Conservation (phyloP, 2,329 filamentous ascomycete genomes). For the Sporothrix brasiliensis region DNA sequence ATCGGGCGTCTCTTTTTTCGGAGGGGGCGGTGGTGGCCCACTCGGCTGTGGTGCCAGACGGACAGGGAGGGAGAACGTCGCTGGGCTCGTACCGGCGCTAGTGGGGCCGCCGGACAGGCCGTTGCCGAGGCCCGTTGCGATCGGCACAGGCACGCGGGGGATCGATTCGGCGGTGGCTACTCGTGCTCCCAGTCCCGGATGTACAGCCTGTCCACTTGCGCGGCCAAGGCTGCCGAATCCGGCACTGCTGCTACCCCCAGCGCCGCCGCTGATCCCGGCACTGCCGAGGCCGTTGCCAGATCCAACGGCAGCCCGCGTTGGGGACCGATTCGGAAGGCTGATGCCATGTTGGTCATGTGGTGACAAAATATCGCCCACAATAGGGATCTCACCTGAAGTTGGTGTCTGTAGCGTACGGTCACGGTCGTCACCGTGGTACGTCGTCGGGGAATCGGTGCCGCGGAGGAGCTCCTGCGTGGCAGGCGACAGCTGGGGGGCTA, state of each 20-base stretch:
- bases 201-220: conserved; percentile 49
- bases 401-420: conserved; percentile 60
- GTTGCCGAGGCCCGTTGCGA: conserved; percentile 34
- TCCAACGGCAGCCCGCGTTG: conserved; percentile 45
- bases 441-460: conserved; percentile 60
- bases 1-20: conserved; percentile 59
- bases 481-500: conserved; percentile 78
- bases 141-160: conserved; percentile 50
- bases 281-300: conserved; percentile 26
- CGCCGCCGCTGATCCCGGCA: conserved; percentile 20
- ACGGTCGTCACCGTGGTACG: conserved; percentile 51
- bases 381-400: conserved; percentile 72
- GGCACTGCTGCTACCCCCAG: conserved; percentile 32
- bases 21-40: conserved; percentile 60
- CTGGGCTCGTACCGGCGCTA: conserved; percentile 48
- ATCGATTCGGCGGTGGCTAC: conserved; percentile 57
- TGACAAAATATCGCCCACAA: conserved; percentile 61
- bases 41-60: conserved; percentile 63
- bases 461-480: conserved; percentile 76
- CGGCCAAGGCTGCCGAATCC: conserved; percentile 51
- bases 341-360: conserved; percentile 53
- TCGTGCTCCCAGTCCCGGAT: conserved; percentile 59
- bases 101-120: conserved; percentile 39
- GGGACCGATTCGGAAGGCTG: conserved; percentile 54
- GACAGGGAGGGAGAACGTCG: conserved; percentile 65